Percentiles rank a stretch among this genome's conserved stretches.
These are phyloP conservation scores for Limtongozyma cylindracea DNA, from an alignment of 805 yeast genomes.

Conservation along the genomic window DNA sequence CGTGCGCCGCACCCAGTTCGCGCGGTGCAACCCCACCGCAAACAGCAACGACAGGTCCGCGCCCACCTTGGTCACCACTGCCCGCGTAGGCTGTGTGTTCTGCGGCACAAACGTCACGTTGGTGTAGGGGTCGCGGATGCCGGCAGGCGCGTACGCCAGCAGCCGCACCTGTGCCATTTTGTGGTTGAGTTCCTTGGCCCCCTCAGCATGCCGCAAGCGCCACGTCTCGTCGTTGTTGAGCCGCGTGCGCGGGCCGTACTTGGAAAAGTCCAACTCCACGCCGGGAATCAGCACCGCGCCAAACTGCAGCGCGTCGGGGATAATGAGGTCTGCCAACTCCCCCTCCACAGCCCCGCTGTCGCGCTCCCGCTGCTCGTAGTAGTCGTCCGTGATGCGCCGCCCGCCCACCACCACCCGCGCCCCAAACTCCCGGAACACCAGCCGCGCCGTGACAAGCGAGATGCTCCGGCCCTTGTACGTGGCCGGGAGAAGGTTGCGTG, in stretches of 20 bases:
- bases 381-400: slow-evolving; percentile 62
- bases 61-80: slow-evolving; percentile 7
- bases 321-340: slow-evolving; percentile 34
- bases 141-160: slow-evolving; percentile 23
- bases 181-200: slow-evolving; percentile 48
- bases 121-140: slow-evolving; percentile 60
- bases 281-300: slow-evolving; percentile 9
- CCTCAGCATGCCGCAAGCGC: slow-evolving; percentile 67
- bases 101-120: slow-evolving; percentile 57
- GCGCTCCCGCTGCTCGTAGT: slow-evolving; percentile 41
- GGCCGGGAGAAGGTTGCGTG: slow-evolving; percentile 60
- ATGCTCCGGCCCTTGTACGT: slow-evolving; percentile 81
- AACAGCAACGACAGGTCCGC: too few relatives aligned
- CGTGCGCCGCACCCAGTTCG: too few relatives aligned
- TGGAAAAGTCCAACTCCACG: slow-evolving; percentile 13
- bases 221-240: slow-evolving; percentile 70
- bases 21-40: too few relatives aligned
- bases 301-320: slow-evolving; percentile 2
- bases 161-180: slow-evolving; percentile 33
- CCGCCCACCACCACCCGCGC: slow-evolving; percentile 66
- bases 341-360: slow-evolving; percentile 47
- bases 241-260: slow-evolving; percentile 16
- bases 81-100: slow-evolving; percentile 44
- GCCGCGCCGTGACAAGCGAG: slow-evolving; percentile 74
- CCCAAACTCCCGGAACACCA: slow-evolving; percentile 81